Base-by-base conservation (phyloP, 2,329 filamentous ascomycete species). In the Hypoxylon sp. region DNA sequence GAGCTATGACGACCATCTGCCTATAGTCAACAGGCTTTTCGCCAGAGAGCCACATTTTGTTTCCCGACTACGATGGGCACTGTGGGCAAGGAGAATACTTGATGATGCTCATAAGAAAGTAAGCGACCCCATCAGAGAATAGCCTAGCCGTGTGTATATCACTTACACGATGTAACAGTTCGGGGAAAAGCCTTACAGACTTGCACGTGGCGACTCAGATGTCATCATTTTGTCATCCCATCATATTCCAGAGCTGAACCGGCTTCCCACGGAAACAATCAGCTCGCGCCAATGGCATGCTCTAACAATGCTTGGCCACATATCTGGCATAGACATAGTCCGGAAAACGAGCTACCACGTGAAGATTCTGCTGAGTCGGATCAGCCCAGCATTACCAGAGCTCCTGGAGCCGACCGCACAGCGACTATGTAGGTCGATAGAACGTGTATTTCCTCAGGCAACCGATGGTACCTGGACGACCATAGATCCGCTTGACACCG, bases 181-280 rank as follows among this genome's bases (percentile, higher is more conserved):
- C 15, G 27, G 50, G 43, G 37, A 34, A 13, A 8, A 25, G n/a
- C 21, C 36, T 2, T 51, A 42, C 19, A 16, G 8, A 1, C 46
- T 55, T 11, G 23, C 17, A 5, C 31, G 35, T 8, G 51, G 46
- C 4, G 51, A 47, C n/a, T 27, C 15, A 9, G 46, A 55, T 3
- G 7, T 32, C 2, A 17, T 51, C n/a, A 30, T 55, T 11, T 46
- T 51, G 2, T 46, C 51, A 12, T 2, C 41, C 11, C 6, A 20
- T 4, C 9, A 38, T 5, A 55, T 55, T n/a, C 29, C 51, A 3
- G 29, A 55, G 36, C 26, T 51, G 4, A 51, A 55, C 26, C 16
- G 35, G 11, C 9, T 51, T 2, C 3, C 16, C 1, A 2, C 8
- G 13, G 23, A 51, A 11, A 15, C 34, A 5, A 40, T 51, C 9